A percentile compares a stretch with the other conserved stretches of the same genome.
phyloP scores from a whole-genome alignment of 2,329 filamentous ascomycete species.

The Rugonectria rugulosa region DNA sequence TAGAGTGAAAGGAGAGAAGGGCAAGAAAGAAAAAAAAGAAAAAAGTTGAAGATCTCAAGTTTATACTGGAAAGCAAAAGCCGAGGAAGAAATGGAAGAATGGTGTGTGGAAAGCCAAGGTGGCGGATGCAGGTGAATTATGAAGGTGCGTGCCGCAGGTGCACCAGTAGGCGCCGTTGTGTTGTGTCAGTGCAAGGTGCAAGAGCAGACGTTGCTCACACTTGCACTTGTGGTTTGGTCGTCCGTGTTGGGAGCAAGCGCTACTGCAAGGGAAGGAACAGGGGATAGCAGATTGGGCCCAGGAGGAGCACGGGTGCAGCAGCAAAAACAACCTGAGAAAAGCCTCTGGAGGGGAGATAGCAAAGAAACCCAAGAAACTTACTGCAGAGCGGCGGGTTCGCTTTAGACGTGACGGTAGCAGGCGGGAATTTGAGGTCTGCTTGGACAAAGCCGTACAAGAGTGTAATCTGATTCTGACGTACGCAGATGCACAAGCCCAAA shows the following conservation, averaged over 20 bases:
- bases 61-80: constrained; percentile 1
- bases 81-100: not conserved
- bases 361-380: not conserved
- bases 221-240: constrained; percentile 6
- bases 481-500: not conserved
- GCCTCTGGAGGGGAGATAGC: not conserved
- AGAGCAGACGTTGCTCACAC: constrained; percentile 11
- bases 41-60: constrained; percentile 2
- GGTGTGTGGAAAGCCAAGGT: not conserved
- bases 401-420: not conserved
- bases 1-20: not conserved
- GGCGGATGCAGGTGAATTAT: constrained; percentile 9
- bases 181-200: not conserved
- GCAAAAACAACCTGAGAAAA: not conserved
- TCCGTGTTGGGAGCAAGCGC: constrained; percentile 7
- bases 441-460: no score
- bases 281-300: not conserved
- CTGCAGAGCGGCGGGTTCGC: constrained; percentile 1
- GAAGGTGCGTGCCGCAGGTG: constrained; percentile 1
- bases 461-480: not conserved
- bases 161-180: not conserved
- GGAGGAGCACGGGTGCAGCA: not conserved
- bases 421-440: not conserved
- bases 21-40: constrained; percentile 6
- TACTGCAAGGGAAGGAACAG: constrained; percentile 5